phyloP scores from a whole-genome alignment of 768 basidiomycete genomes.

The Melanogaster broomeanus region DNA sequence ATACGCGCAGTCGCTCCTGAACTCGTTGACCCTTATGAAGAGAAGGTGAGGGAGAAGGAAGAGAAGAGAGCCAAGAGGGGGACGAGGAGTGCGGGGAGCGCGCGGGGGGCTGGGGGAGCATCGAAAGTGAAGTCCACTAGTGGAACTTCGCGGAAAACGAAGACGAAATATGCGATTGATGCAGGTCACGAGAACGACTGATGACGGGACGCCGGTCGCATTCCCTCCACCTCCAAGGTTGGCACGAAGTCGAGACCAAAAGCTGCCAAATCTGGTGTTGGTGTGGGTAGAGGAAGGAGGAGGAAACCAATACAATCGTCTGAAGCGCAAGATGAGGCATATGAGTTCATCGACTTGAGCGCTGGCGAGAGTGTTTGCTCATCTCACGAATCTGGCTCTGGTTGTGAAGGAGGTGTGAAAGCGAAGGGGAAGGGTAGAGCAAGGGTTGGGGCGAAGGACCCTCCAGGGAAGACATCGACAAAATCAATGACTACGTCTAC shows the following conservation, averaged over 20 bases:
- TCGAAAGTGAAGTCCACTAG: not conserved
- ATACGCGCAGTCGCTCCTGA: constrained; percentile 65
- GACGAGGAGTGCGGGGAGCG: constrained; percentile 18
- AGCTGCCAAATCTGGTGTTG: not conserved
- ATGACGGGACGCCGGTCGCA: not conserved
- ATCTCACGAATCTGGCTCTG: constrained; percentile 2
- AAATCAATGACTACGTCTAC: not conserved
- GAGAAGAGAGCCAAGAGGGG: constrained; percentile 37
- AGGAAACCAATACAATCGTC: constrained; percentile 22
- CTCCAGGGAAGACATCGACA: no score
- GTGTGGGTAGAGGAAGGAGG: constrained; percentile 3
- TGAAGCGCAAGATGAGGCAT: constrained; percentile 29
- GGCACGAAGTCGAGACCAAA: constrained; percentile 5
- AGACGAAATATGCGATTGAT: not conserved
- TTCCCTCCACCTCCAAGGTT: constrained; percentile 7
- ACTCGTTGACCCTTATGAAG: constrained; percentile 64
- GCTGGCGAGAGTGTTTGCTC: constrained; percentile 23
- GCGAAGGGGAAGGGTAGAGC: constrained; percentile 5
- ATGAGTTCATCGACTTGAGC: constrained; percentile 27
- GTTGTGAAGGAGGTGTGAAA: not conserved
- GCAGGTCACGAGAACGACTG: not conserved
- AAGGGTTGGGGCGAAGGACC: not conserved
- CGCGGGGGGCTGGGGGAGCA: not conserved
- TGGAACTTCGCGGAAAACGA: not conserved
- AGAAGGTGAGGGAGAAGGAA: constrained; percentile 51